Evolutionary conservation across 2,329 filamentous ascomycete genomes (phyloP), one percentile per base, ranked within the genome.

Genomic region (Plenodomus biglobosus): DNA sequence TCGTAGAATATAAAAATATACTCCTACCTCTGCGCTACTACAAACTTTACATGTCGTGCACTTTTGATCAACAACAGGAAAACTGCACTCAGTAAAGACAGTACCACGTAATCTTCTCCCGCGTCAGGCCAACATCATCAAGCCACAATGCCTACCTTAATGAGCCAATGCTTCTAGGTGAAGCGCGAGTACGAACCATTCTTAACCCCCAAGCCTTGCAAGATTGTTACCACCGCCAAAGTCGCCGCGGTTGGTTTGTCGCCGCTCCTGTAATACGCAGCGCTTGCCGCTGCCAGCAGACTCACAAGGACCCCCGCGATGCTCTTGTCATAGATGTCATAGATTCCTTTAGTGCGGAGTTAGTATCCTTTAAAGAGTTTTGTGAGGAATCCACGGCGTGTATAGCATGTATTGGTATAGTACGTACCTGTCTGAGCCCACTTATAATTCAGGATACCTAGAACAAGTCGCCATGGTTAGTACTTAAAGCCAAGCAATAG

Each of bases 381-480:
- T n/a, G n/a, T n/a, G n/a, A n/a, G n/a, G n/a, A n/a, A n/a, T n/a
- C n/a, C n/a, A n/a, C n/a, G 22, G 22, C 22, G 6, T 24, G 22
- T 24, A 6, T 10, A 32, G 27, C 15, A 15, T 32, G 13, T 11
- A 11, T 15, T 24, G 11, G 11, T 11, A 11, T 11, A 8, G 27
- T 32, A 15, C 27, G 27, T 32, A 17, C 66, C 68, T 1, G 55
- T 62, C 32, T 61, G 52, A n/a, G 62, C 50, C 65, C 66, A 71
- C 27, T 68, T 69, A 47, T 69, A 70, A 40, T 71, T 70, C 22
- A 71, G 40, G 10, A 71, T 57, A 16, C 58, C 68, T 66, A n/a
- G n/a, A n/a, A n/a, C n/a, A n/a, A n/a, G n/a, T n/a, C n/a, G n/a
- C n/a, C n/a, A n/a, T n/a, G n/a, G n/a, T n/a, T n/a, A n/a, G n/a